Conservation (phyloP, 2,329 filamentous ascomycete genomes). For the Macrophomina tecta region DNA sequence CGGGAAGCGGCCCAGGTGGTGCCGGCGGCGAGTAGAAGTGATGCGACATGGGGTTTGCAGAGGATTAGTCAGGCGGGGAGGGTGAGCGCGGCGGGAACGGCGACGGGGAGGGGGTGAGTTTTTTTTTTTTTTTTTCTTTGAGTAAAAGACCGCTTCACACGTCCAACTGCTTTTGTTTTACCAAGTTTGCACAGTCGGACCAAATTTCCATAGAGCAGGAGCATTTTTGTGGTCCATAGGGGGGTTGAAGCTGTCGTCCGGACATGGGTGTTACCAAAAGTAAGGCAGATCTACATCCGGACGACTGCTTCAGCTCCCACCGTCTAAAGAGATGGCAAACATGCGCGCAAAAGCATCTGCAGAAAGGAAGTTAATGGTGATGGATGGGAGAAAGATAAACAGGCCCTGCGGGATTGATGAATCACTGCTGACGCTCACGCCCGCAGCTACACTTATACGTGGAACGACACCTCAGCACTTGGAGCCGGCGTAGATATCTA, state of each 20-base stretch:
- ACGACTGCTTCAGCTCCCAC: too few species aligned
- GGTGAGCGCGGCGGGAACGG: slow-evolving; percentile 1
- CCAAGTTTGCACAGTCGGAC: too few species aligned
- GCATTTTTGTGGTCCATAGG: too few species aligned
- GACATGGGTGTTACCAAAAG: too few species aligned
- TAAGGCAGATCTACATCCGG: too few species aligned
- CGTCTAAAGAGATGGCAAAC: too few species aligned
- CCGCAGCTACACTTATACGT: slow-evolving; percentile 33
- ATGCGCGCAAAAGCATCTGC: too few species aligned
- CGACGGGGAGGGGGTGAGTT: slow-evolving; percentile 6
- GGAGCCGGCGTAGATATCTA: slow-evolving; percentile 54
- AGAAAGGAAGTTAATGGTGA: neutral
- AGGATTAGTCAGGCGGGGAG: slow-evolving; percentile 44
- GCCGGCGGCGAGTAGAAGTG: slow-evolving; percentile 42
- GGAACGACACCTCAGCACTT: slow-evolving; percentile 1
- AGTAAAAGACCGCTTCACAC: too few species aligned
- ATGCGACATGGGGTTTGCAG: slow-evolving; percentile 49
- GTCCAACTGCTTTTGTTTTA: too few species aligned
- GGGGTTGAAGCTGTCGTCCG: too few species aligned
- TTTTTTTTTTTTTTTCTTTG: neutral
- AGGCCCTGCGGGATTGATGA: neutral
- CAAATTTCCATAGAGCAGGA: too few species aligned
- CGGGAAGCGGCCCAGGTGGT: neutral
- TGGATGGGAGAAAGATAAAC: neutral
- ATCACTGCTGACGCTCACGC: slow-evolving; percentile 36